Conservation (phyloP, 805 yeast species). For the Metschnikowia matae region DNA sequence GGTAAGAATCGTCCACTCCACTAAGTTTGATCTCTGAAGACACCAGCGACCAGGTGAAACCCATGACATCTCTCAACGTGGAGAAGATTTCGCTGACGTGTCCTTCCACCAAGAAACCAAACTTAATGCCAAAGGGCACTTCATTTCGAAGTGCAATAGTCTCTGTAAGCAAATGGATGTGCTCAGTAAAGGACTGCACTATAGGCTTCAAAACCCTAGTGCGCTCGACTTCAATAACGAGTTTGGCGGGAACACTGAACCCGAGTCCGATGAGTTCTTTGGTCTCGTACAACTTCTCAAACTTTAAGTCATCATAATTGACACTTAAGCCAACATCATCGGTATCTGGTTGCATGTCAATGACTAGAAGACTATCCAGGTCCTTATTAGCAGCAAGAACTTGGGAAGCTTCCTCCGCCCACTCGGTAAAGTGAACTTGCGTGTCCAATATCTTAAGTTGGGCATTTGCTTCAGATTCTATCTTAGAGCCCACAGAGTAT, state of each 20-base stretch:
- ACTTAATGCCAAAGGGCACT: conserved; percentile 36
- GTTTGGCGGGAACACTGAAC: conserved; percentile 52
- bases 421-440: conserved; percentile 37
- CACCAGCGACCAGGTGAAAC: conserved; percentile 12
- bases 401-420: conserved; percentile 38
- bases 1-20: conserved; percentile 16
- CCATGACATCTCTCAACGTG: conserved; percentile 7
- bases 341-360: not conserved
- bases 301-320: conserved; percentile 3
- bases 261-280: conserved; percentile 32
- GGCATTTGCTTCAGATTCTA: conserved; percentile 46
- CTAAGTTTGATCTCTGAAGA: conserved; percentile 19
- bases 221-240: conserved; percentile 45
- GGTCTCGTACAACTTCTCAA: conserved; percentile 5
- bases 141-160: conserved; percentile 19
- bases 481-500: conserved; percentile 51
- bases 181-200: conserved; percentile 52
- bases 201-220: conserved; percentile 53
- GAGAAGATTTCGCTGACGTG: conserved; percentile 31
- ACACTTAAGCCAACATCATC: conserved; percentile 1
- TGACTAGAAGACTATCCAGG: conserved; percentile 1
- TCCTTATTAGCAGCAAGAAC: not conserved
- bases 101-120: conserved; percentile 37
- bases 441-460: conserved; percentile 47
- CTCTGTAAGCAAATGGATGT: conserved; percentile 38